Evolutionary conservation across 257 asterid species (phyloP).

Genomic region (Echium plantagineum): DNA sequence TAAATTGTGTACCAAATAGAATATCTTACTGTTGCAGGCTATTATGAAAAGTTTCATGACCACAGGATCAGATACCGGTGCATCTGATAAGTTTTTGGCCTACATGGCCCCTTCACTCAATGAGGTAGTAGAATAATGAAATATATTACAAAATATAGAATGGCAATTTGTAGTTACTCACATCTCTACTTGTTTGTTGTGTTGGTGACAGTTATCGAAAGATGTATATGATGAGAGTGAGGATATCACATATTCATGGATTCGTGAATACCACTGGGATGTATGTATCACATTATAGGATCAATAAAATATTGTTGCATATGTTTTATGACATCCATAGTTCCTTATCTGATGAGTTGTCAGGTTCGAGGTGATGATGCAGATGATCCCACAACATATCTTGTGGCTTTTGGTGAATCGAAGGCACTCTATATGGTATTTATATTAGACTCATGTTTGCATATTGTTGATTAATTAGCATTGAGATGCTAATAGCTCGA

Average conservation of each 20-base stretch:
- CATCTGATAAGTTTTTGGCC: constrained; percentile 71
- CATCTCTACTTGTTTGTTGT: constrained; percentile 9
- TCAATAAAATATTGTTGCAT: constrained; percentile 5
- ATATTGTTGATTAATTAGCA: neutral
- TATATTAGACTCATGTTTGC: neutral
- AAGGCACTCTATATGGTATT: constrained; percentile 61
- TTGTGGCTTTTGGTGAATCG: constrained; percentile 54
- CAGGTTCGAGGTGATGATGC: constrained; percentile 81
- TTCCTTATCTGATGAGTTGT: constrained; percentile 5
- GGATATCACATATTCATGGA: constrained; percentile 77
- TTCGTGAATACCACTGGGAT: constrained; percentile 93
- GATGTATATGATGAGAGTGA: constrained; percentile 76
- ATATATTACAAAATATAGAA: neutral
- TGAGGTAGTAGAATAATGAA: constrained; percentile 38
- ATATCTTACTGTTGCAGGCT: constrained; percentile 43
- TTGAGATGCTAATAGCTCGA: neutral
- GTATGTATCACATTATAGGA: constrained; percentile 30
- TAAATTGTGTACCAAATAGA: neutral
- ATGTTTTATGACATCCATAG: constrained; percentile 5
- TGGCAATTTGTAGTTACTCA: constrained; percentile 1
- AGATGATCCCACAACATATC: constrained; percentile 73
- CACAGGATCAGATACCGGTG: constrained; percentile 43
- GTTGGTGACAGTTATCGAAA: constrained; percentile 61
- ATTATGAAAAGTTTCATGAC: constrained; percentile 78
- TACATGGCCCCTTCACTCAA: constrained; percentile 80